Evolutionary conservation across 345 rosid genomes (phyloP).

Genomic region (Jatropha curcas): DNA sequence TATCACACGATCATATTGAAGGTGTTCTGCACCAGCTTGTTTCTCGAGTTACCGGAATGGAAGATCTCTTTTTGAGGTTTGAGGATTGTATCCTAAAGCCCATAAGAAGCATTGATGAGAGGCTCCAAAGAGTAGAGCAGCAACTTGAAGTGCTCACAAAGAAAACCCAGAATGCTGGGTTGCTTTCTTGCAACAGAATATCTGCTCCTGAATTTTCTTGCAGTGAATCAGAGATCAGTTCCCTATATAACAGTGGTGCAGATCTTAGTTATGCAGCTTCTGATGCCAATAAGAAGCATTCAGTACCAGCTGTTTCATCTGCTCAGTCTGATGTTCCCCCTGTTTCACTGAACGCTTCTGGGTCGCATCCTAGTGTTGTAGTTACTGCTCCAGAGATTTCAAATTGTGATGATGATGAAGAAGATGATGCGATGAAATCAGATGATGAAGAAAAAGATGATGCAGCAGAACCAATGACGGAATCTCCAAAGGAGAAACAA

Average conservation of each 20-base stretch:
- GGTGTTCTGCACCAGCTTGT: slow-evolving; percentile 61
- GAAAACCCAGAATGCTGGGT: slow-evolving; percentile 39
- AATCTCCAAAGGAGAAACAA: slow-evolving; percentile 37
- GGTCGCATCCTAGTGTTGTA: slow-evolving; percentile 41
- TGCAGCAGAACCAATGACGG: slow-evolving; percentile 13
- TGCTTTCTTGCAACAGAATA: slow-evolving; percentile 38
- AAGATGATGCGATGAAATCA: slow-evolving; percentile 19
- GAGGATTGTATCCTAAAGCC: slow-evolving; percentile 85
- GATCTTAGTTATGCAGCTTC: slow-evolving; percentile 24
- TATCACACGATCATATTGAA: slow-evolving; percentile 42
- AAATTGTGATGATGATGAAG: slow-evolving; percentile 49
- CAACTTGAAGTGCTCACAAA: slow-evolving; percentile 62
- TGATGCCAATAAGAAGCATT: slow-evolving; percentile 30
- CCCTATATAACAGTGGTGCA: slow-evolving; percentile 37
- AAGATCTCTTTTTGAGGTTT: slow-evolving; percentile 61
- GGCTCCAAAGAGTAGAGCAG: slow-evolving; percentile 75
- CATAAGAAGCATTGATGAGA: slow-evolving; percentile 64
- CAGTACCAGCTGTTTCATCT: slow-evolving; percentile 11
- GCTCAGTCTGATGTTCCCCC: slow-evolving; percentile 20
- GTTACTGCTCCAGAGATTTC: slow-evolving; percentile 50
- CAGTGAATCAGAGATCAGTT: slow-evolving; percentile 47
- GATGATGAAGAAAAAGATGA: slow-evolving; percentile 10
- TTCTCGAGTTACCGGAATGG: slow-evolving; percentile 67
- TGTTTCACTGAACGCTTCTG: slow-evolving; percentile 26
- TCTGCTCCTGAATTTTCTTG: slow-evolving; percentile 63